phyloP scores from a whole-genome alignment of 1,284 basidiomycete genomes.

The Leucoagaricus sp. region DNA sequence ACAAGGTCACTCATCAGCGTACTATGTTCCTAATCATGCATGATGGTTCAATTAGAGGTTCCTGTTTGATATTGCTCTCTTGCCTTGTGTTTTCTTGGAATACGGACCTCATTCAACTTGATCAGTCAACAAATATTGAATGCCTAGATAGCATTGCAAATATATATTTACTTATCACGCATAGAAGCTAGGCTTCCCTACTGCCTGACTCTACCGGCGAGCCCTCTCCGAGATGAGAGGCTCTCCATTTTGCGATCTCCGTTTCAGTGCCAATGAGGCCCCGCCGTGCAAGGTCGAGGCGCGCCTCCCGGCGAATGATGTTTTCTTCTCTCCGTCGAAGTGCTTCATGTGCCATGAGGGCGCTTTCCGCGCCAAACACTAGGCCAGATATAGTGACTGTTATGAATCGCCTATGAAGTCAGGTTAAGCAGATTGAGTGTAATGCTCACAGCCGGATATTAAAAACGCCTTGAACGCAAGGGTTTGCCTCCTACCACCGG shows the following conservation, averaged over 20 bases:
- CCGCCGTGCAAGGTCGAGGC: slow-evolving; percentile 69
- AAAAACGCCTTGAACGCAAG: slow-evolving; percentile 81
- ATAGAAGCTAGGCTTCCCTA: not conserved
- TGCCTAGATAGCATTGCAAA: not conserved
- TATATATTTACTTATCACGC: not conserved
- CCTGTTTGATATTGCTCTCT: not conserved
- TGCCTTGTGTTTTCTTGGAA: slow-evolving; percentile 3
- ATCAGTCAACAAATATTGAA: not conserved
- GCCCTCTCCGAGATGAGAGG: slow-evolving; percentile 28
- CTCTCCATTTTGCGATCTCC: slow-evolving; percentile 81
- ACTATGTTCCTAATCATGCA: slow-evolving; percentile 3
- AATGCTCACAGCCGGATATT: slow-evolving; percentile 53
- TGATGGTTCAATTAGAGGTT: slow-evolving; percentile 1
- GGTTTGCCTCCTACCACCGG: slow-evolving; percentile 65
- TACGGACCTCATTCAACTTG: not conserved
- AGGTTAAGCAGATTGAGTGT: slow-evolving; percentile 7
- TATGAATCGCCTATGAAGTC: slow-evolving; percentile 1
- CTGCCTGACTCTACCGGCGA: too few relatives aligned
- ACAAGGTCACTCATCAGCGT: not conserved
- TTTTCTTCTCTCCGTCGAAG: slow-evolving; percentile 67
- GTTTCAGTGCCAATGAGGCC: slow-evolving; percentile 82
- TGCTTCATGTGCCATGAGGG: slow-evolving; percentile 72
- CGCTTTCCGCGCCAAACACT: slow-evolving; percentile 74
- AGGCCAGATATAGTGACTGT: slow-evolving; percentile 63
- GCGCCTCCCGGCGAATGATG: slow-evolving; percentile 69